phyloP scores from a whole-genome alignment of 768 basidiomycete genomes.

The Amanita muscaria region DNA sequence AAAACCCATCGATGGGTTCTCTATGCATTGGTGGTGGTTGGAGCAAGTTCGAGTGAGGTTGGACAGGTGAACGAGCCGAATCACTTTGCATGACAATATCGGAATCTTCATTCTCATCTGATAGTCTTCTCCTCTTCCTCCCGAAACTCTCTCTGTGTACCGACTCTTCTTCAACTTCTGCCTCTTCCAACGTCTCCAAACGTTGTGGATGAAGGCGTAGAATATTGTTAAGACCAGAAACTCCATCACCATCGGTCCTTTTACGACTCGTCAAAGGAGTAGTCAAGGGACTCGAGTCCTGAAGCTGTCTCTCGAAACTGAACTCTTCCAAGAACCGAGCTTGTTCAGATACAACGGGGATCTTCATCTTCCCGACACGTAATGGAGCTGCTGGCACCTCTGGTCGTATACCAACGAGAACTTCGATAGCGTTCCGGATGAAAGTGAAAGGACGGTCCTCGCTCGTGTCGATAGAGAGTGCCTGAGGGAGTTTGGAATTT shows the following conservation, averaged over 20 bases:
- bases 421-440: slow-evolving; percentile 50
- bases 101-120: not conserved
- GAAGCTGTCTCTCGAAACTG: slow-evolving; percentile 6
- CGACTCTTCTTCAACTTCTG: slow-evolving; percentile 4
- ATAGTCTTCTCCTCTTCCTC: slow-evolving; percentile 2
- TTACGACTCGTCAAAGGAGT: slow-evolving; percentile 3
- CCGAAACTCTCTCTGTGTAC: not conserved
- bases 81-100: not conserved
- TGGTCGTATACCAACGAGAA: slow-evolving; percentile 46
- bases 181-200: slow-evolving; percentile 3
- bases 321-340: slow-evolving; percentile 6
- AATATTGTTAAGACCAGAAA: slow-evolving; percentile 1
- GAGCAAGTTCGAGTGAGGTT: not conserved
- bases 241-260: not conserved
- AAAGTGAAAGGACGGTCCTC: slow-evolving; percentile 29
- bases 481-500: slow-evolving; percentile 47
- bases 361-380: slow-evolving; percentile 8
- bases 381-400: slow-evolving; percentile 30
- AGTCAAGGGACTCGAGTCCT: slow-evolving; percentile 4
- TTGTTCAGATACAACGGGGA: slow-evolving; percentile 4
- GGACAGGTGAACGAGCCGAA: not conserved
- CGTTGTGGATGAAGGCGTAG: not conserved
- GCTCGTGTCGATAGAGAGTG: slow-evolving; percentile 38
- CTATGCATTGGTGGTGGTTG: too few relatives aligned
- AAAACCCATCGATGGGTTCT: too few relatives aligned